Evolutionary conservation across 129 eudicot genomes (phyloP).

Genomic region (Silybum marianum): DNA sequence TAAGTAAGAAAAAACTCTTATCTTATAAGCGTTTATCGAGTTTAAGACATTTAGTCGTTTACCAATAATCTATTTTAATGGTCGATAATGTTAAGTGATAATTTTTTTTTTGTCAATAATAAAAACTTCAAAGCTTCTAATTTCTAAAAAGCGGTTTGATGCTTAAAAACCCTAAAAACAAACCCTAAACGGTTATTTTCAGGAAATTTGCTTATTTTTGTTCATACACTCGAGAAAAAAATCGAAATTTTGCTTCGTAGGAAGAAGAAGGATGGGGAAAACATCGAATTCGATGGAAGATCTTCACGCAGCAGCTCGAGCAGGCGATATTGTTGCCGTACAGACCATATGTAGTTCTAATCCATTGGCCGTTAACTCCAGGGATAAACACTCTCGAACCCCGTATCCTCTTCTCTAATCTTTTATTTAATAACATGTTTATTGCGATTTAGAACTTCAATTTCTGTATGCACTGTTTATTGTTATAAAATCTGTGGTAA

Average conservation of each 20-base stretch:
- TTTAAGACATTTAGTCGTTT: no score
- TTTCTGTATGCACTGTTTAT: neutral
- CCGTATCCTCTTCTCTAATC: conserved; percentile 67
- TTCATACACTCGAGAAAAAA: neutral
- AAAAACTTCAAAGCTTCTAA: no score
- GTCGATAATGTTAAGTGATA: no score
- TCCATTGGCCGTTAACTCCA: conserved; percentile 76
- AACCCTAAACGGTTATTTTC: no score
- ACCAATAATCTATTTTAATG: no score
- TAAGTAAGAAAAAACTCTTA: no score
- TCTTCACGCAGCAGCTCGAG: conserved; percentile 76
- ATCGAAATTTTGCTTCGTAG: neutral
- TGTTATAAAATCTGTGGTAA: neutral
- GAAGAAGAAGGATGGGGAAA: conserved; percentile 34
- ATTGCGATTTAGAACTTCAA: neutral
- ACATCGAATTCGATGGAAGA: conserved; percentile 33
- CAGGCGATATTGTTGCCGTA: conserved; percentile 71
- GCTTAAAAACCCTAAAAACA: no score
- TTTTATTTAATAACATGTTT: neutral
- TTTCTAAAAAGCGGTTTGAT: no score
- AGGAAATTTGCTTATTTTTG: neutral
- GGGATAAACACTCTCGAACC: conserved; percentile 94
- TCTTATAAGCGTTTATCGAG: no score
- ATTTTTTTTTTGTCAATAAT: no score
- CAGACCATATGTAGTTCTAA: conserved; percentile 59